Base-by-base conservation (phyloP, 2,329 filamentous ascomycete species). In the Lojkania enalia region DNA sequence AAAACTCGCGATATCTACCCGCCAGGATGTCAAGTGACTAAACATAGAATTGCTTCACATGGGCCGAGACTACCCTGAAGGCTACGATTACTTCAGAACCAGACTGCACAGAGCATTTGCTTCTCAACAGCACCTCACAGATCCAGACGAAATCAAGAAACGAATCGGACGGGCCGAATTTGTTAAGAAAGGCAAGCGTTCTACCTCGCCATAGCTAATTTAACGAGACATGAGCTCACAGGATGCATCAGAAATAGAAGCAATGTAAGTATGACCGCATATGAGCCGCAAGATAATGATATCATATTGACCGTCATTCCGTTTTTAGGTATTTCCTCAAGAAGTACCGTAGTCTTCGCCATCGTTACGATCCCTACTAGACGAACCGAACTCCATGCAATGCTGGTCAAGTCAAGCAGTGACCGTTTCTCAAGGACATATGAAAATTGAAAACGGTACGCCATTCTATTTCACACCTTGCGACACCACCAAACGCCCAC, bases 21-120 rank as follows among this genome's bases (percentile, higher is more conserved):
- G 7, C 9, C 30, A 7, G 30, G 7, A 20, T 14, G 23, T 33
- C 15, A 33, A 11, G 42, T 57, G 20, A 58, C 36, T 35, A 7
- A 11, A n/a, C 21, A 13, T 32, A 95, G 90, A 96, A 61, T 82
- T 96, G 9, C 79, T 99, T 32, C 84, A 86, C 60, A 77, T 97
- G 12, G 90, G 92, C 23, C 83, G 85, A 44, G 87, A 92, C 46
- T 97, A 97, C 61, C 92, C 94, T 1, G 77, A 87, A 13, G 94
- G 94, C 35, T 95, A 83, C 73, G 73, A 77, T 20, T 96, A 91
- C 73, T 96, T 95, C 67, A 83, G 87, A 9, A 81, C 83, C 5
- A 83, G 90, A 2, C 75, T 96, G 7, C 90, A 96, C 73, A 83
- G 84, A 49, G 92, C 92, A 1, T 99, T 97, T 72, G 82, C 85